Percentiles rank a stretch among this genome's conserved stretches.
Evolutionary conservation across 257 asterid genomes (phyloP).

Genomic region (Prunella vulgaris): DNA sequence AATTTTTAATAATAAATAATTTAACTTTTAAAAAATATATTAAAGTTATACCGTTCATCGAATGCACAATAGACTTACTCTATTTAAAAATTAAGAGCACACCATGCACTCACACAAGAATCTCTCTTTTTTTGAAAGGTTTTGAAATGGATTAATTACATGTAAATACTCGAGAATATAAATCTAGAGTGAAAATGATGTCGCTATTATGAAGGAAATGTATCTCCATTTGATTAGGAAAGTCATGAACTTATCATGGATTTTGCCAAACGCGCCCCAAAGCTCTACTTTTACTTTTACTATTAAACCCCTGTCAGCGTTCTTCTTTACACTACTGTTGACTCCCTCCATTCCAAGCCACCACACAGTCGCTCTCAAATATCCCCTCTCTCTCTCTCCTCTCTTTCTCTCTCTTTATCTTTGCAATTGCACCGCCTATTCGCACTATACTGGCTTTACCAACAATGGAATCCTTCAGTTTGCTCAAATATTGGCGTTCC

Average conservation of each 20-base stretch:
- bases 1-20: too few relatives aligned
- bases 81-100: too few relatives aligned
- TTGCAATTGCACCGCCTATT: background rate
- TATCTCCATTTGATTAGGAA: background rate
- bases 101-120: too few relatives aligned
- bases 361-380: background rate
- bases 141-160: too few relatives aligned
- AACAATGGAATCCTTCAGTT: conserved; percentile 50
- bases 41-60: too few relatives aligned
- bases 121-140: too few relatives aligned
- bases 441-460: conserved; percentile 47
- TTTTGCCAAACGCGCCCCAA: background rate
- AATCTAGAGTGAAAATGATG: background rate
- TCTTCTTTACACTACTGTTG: background rate
- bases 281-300: conserved; percentile 15
- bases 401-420: background rate
- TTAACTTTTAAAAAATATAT: too few relatives aligned
- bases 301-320: background rate
- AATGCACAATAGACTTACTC: too few relatives aligned
- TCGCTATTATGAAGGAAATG: background rate
- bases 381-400: conserved; percentile 13
- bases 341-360: conserved; percentile 18
- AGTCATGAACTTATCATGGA: background rate
- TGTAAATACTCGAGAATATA: background rate
- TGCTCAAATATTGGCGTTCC: conserved; percentile 51